Evolutionary conservation across 352 stramenopile species (phyloP), one percentile per base, ranked within the genome.

Genomic region (Pythium pyrilobum): DNA sequence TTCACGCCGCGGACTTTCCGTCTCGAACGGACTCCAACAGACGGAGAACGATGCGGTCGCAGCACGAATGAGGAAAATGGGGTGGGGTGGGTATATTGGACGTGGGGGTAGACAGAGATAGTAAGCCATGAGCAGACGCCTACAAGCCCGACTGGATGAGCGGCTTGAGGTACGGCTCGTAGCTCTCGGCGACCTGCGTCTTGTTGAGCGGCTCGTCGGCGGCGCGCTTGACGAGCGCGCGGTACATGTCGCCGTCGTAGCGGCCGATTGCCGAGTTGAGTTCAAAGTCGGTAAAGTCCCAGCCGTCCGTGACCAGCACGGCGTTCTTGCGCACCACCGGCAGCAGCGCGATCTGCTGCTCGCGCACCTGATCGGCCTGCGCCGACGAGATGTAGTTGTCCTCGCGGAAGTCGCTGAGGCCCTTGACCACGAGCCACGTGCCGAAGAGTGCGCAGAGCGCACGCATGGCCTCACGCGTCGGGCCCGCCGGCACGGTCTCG

Each of bases 171-270:
- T 77, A 87, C 51, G 67, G 18, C 39, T 74, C 69, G 55, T 89
- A 89, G 56, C 73, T 71, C 32, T 77, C 75, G 0, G 69, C 65
- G 0, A 87, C 73, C 37, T 74, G 59, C 15, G 69, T 73, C 41
- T 69, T 71, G 67, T 89, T 89, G 3, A 89, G 53, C 25, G 75
- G 75, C 46, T 89, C 76, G 20, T 82, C 63, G 8, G 48, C 53
- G 1, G 75, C 65, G 13, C 66, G 74, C 45, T 66, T 48, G 8
- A 85, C 69, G 31, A 89, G 25, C 25, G 76, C 77, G 28, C 72
- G 72, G 65, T 88, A 88, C 0, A 88, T 70, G 51, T 88, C 77
- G n/a, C 77, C 74, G 32, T 88, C 77, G 62, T 81, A 88, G n/a
- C 72, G 62, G 0, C 77, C 74, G 37, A 87, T 84, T n/a, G 72